Evolutionary conservation across 176 grass and related monocot genomes (phyloP), one percentile per base, ranked within the genome.

Genomic region (Carex scoparia): DNA sequence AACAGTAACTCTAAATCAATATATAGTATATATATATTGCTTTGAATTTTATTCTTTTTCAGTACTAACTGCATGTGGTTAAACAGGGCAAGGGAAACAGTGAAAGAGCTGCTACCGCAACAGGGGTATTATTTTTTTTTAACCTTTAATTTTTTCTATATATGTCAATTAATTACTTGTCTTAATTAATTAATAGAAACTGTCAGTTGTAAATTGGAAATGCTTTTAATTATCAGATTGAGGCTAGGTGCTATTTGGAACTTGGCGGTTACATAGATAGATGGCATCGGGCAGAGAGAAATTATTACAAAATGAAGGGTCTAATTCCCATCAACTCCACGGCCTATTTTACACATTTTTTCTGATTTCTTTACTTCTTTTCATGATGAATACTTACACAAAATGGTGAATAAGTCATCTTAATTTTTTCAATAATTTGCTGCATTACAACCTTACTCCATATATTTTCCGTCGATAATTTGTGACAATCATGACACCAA

Each of bases 281-380:
- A 68, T 83, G 80, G 80, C n/a, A 83, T 49, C 11, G 32, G 23
- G 80, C 80, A 31, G 80, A 83, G 80, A 64, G 19, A 68, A 83
- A 13, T 68, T 83, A 83, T 54, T 83, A 83, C 80, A 83, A 83
- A 49, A 83, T 35, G 62, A 83, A 65, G 15, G 80, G 61, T 61
- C 30, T 55, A 68, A 83, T 67, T 55, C 62, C 80, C n/a, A 3
- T 51, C 5, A 83, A 83, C 37, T 83, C 80, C 0, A 83, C 42
- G 1, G 61, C 0, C 2, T 18, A 4, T 8, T 68, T 83, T 3
- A 68, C 80, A 53, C 15, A n/a, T 49, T 54, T 83, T 53, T 44
- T 44, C 3, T 81, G 79, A 81, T 64, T 55, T 59, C 10, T 4
- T 18, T 58, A 44, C 0, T 81, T 81, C 4, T 64, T 61, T 81